Evolutionary conservation across 345 rosid species (phyloP).

Genomic region (Kernera saxatilis): DNA sequence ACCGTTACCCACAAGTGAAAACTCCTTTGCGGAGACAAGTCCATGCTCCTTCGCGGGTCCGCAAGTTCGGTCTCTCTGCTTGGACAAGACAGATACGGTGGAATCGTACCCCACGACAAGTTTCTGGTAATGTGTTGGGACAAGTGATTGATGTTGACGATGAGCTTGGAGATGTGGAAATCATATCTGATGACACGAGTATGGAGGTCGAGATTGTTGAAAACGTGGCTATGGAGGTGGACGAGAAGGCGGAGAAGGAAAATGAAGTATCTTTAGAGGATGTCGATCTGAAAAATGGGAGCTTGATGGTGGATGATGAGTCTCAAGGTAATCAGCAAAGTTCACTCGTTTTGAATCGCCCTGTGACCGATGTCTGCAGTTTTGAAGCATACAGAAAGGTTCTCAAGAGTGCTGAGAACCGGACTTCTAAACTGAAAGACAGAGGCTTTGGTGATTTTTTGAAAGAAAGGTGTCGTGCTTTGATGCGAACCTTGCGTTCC

Average conservation of each 20-base stretch:
- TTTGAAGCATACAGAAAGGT: slow-evolving; percentile 28
- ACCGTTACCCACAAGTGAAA: slow-evolving; percentile 29
- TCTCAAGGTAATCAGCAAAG: background rate
- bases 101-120: background rate
- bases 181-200: slow-evolving; percentile 13
- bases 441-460: slow-evolving; percentile 20
- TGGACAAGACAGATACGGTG: background rate
- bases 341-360: background rate
- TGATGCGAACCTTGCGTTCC: slow-evolving; percentile 33
- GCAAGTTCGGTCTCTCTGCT: slow-evolving; percentile 8
- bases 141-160: slow-evolving; percentile 26
- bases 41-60: slow-evolving; percentile 19
- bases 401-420: slow-evolving; percentile 14
- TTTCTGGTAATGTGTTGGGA: slow-evolving; percentile 6
- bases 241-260: background rate
- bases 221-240: slow-evolving; percentile 7
- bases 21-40: slow-evolving; percentile 25
- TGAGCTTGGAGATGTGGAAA: background rate
- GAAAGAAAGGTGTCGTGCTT: slow-evolving; percentile 37
- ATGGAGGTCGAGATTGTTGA: slow-evolving; percentile 14
- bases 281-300: background rate
- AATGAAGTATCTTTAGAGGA: background rate
- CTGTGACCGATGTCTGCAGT: slow-evolving; percentile 17
- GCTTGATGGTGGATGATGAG: slow-evolving; percentile 8
- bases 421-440: slow-evolving; percentile 18